These are phyloP conservation scores for Trichosporon ovoides DNA, from an alignment of 1,284 basidiomycete species.

Conservation along the genomic window DNA sequence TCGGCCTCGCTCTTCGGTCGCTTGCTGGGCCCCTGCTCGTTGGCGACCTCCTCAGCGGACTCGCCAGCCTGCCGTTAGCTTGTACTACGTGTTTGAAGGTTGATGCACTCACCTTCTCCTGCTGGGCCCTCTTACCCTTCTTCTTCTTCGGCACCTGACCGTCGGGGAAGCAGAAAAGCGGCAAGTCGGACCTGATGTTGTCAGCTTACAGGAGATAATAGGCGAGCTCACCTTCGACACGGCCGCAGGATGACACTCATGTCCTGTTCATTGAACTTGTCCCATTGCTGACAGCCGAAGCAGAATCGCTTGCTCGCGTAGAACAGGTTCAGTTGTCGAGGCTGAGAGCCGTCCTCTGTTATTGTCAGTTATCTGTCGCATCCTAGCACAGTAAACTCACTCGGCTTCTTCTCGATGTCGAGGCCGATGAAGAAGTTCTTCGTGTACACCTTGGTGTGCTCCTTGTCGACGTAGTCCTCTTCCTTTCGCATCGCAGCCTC, in stretches of 20 bases:
- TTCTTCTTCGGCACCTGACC: constrained; percentile 41
- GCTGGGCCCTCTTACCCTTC: constrained; percentile 40
- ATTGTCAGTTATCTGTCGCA: constrained; percentile 19
- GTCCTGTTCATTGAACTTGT: constrained; percentile 81
- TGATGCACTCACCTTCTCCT: constrained; percentile 27
- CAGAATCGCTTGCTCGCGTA: constrained; percentile 95
- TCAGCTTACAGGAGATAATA: background rate
- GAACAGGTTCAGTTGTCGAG: constrained; percentile 83
- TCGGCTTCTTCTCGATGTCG: constrained; percentile 81
- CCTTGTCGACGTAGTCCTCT: constrained; percentile 72
- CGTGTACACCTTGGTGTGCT: constrained; percentile 75
- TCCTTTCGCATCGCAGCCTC: constrained; percentile 66
- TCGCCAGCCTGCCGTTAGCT: constrained; percentile 7
- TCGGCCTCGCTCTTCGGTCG: constrained; percentile 28
- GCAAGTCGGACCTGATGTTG: constrained; percentile 34
- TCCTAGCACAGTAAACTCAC: too few relatives aligned
- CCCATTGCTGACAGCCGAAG: constrained; percentile 93
- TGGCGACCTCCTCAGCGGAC: constrained; percentile 19
- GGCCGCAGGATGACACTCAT: constrained; percentile 95
- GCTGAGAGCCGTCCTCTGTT: constrained; percentile 41
- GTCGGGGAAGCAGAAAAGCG: constrained; percentile 43
- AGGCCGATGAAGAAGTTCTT: constrained; percentile 97
- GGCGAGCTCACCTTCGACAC: constrained; percentile 71
- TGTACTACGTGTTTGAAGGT: background rate
- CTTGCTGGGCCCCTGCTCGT: constrained; percentile 44